Conservation (phyloP, 1,284 basidiomycete species). For the Ganoderma meredithae region DNA sequence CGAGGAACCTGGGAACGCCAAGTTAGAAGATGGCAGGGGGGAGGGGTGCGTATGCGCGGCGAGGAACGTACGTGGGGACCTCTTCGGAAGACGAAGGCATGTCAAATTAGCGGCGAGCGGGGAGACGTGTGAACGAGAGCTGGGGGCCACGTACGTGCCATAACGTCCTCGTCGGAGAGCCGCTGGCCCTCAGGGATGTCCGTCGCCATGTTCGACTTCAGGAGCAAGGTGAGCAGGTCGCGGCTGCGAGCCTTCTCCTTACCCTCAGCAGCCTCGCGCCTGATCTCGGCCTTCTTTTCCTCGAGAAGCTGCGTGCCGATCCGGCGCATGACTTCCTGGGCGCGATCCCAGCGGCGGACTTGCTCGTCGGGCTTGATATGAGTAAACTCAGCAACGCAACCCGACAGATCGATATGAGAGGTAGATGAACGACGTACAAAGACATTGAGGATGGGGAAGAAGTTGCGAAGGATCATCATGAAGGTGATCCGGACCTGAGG, state of each 20-base stretch:
- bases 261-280: conserved; percentile 48
- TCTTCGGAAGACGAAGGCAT: conserved; percentile 8
- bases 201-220: conserved; percentile 57
- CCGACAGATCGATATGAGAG: no score
- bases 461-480: conserved; percentile 14
- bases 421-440: conserved; percentile 19
- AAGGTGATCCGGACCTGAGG: neutral
- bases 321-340: conserved; percentile 41
- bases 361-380: conserved; percentile 42
- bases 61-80: conserved; percentile 23
- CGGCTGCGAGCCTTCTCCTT: conserved; percentile 68
- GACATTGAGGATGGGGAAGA: conserved; percentile 23
- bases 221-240: conserved; percentile 45
- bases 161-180: conserved; percentile 61
- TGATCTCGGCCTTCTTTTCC: conserved; percentile 46
- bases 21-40: conserved; percentile 3
- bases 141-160: conserved; percentile 53
- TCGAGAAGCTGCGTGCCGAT: conserved; percentile 48
- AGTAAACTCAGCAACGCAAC: neutral
- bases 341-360: conserved; percentile 29
- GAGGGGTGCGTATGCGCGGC: no score
- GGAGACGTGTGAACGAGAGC: no score
- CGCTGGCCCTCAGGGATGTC: conserved; percentile 51
- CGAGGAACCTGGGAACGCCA: conserved; percentile 47
- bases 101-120: conserved; percentile 26